phyloP scores from a whole-genome alignment of 2,329 filamentous ascomycete species.

The Teratosphaeria destructans region DNA sequence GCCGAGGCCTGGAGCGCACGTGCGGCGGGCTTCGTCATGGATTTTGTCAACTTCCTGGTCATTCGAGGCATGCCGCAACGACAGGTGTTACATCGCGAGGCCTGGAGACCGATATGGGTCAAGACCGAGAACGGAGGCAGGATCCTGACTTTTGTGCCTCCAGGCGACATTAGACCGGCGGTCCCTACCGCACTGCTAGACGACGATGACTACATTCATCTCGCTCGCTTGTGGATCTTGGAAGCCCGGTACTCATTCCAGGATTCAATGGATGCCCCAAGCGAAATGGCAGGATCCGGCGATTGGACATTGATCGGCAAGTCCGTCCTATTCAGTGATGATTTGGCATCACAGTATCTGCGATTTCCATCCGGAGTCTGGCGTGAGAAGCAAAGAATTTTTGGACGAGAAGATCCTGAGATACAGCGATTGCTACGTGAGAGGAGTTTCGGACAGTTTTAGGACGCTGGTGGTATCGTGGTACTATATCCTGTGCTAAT shows the following conservation, averaged over 20 bases:
- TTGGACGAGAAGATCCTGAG: constrained; percentile 11
- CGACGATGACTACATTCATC: constrained; percentile 22
- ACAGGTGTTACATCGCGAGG: constrained; percentile 17
- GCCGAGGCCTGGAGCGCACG: constrained; percentile 17
- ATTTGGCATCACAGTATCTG: constrained; percentile 17
- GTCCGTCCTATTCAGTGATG: constrained; percentile 31
- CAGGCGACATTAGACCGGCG: constrained; percentile 14
- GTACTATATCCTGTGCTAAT: constrained; percentile 3
- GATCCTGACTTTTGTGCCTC: constrained; percentile 22
- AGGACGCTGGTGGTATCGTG: constrained; percentile 1
- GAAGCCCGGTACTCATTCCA: constrained; percentile 14
- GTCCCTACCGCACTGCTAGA: constrained; percentile 19
- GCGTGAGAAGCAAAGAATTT: constrained; percentile 13
- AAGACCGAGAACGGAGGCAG: constrained; percentile 14
- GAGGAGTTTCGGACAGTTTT: constrained; percentile 3
- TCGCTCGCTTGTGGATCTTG: constrained; percentile 29
- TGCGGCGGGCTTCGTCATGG: constrained; percentile 24
- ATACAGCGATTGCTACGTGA: constrained; percentile 8
- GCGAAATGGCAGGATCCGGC: constrained; percentile 13
- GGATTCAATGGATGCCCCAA: neutral
- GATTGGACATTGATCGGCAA: constrained; percentile 33
- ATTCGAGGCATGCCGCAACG: constrained; percentile 24
- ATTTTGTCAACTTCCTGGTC: constrained; percentile 26
- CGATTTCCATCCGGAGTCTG: constrained; percentile 11
- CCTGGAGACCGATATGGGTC: constrained; percentile 22